Evolutionary conservation across 2,329 filamentous ascomycete genomes (phyloP), one percentile per base, ranked within the genome.

Genomic region (Talaromyces sp.): DNA sequence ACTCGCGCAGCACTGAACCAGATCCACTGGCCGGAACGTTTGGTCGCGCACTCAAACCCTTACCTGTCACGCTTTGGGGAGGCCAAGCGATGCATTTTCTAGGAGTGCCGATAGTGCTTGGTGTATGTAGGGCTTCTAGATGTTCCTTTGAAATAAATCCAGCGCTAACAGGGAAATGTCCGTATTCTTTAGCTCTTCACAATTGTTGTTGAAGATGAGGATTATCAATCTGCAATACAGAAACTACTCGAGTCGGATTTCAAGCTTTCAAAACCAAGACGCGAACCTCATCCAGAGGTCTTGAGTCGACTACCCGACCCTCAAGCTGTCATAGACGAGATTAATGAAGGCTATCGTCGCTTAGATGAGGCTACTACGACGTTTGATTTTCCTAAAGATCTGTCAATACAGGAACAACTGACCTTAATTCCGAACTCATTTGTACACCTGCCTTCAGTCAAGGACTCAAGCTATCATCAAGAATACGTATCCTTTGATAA

Each of bases 391-490:
- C 54, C 54, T 2, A 9, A 39, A 58, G 7, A 10, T 27, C 31
- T 22, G 11, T 35, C 5, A 41, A 58, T 19, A 4, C 3, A 43
- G 54, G 6, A 16, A 19, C 54, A 58, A 41, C 22, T 58, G 33
- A 58, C 54, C 33, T 39, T 58, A 27, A 2, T 58, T 14, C 54
- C 54, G 3, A 58, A 58, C 54, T 58, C 57, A 24, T 58, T 58
- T 19, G 33, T 16, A 4, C 54, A 58, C 33, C 54, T 58, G 0
- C 35, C 54, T 13, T 10, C 19, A 1, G 19, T 58, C n/a, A 16
- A 22, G 3, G 35, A 41, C n/a, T 39, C 16, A 4, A 19, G 27
- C 27, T 27, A 27, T 27, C 3, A 27, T 27, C 27, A 58, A 5
- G 54, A 58, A 14, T 58, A 58, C 33, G n/a, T 58, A 14, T 22